Evolutionary conservation across 352 stramenopile species (phyloP).

Genomic region (Phytophthora pisi): DNA sequence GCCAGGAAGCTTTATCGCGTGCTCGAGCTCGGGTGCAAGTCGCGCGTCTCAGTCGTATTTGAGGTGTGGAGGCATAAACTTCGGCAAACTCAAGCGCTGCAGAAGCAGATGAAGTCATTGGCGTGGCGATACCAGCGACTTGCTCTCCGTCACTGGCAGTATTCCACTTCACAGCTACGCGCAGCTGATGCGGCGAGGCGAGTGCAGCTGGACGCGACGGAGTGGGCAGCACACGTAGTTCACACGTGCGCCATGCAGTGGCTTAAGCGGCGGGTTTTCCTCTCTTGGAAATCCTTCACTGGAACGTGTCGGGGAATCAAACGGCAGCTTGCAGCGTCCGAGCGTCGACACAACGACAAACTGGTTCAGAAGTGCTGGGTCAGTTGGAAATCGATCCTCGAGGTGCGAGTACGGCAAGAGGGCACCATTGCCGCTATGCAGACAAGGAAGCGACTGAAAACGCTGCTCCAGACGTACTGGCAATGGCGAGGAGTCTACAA

Average conservation of each 20-base stretch:
- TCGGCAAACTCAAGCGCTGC: constrained; percentile 1
- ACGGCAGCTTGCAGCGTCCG: neutral
- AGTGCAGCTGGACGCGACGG: constrained; percentile 9
- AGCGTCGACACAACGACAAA: constrained; percentile 7
- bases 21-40: constrained; percentile 11
- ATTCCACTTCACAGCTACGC: neutral
- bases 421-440: neutral
- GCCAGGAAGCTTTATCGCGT: constrained; percentile 10
- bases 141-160: constrained; percentile 10
- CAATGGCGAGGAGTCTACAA: constrained; percentile 12
- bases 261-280: constrained; percentile 17
- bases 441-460: constrained; percentile 1
- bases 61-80: constrained; percentile 20
- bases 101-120: constrained; percentile 1
- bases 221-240: constrained; percentile 22
- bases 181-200: constrained; percentile 1
- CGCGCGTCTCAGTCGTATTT: constrained; percentile 6
- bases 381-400: constrained; percentile 16
- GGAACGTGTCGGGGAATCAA: constrained; percentile 5
- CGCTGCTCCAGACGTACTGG: constrained; percentile 17
- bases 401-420: constrained; percentile 5
- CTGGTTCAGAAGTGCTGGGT: constrained; percentile 20
- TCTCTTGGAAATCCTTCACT: constrained; percentile 18
- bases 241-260: constrained; percentile 15
- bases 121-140: constrained; percentile 3